phyloP scores from a whole-genome alignment of 2,329 filamentous ascomycete genomes.

The Chalaropsis thielavioides region DNA sequence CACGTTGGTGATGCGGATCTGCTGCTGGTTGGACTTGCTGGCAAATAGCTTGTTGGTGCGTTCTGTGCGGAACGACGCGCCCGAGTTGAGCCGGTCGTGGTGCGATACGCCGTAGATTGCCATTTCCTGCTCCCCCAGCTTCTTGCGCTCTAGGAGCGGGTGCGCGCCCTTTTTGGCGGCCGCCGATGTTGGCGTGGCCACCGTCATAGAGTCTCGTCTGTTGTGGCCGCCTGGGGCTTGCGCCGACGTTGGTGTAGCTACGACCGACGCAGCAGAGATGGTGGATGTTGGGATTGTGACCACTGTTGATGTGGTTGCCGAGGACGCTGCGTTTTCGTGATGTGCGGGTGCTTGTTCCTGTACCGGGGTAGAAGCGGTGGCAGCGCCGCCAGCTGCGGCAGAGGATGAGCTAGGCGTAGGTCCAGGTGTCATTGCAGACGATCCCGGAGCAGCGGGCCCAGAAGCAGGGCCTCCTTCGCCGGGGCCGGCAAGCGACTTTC shows the following conservation, averaged over 20 bases:
- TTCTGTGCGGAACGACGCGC: slow-evolving; percentile 80
- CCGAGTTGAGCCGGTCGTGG: slow-evolving; percentile 71
- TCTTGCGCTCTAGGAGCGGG: slow-evolving; percentile 40
- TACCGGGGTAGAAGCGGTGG: not conserved
- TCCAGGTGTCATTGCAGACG: not conserved
- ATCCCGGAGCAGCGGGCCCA: slow-evolving; percentile 25
- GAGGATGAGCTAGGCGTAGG: not conserved
- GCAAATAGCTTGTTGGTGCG: slow-evolving; percentile 64
- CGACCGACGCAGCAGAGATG: slow-evolving; percentile 15
- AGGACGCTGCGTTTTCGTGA: slow-evolving; percentile 9
- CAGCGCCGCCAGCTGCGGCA: not conserved
- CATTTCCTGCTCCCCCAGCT: slow-evolving; percentile 63
- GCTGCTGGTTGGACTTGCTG: slow-evolving; percentile 62
- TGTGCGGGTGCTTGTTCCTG: not conserved
- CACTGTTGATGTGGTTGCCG: slow-evolving; percentile 23
- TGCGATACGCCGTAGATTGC: slow-evolving; percentile 68
- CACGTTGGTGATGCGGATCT: slow-evolving; percentile 57
- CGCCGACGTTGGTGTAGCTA: not conserved
- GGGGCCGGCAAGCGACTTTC: slow-evolving; percentile 54
- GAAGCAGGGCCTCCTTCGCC: slow-evolving; percentile 42
- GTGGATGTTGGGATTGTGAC: not conserved
- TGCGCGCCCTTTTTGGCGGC: slow-evolving; percentile 24
- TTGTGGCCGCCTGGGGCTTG: slow-evolving; percentile 22
- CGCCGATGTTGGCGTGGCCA: slow-evolving; percentile 26
- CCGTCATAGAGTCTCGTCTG: slow-evolving; percentile 32